Evolutionary conservation across 2,329 filamentous ascomycete genomes (phyloP).

Genomic region (Aureobasidium vineae): DNA sequence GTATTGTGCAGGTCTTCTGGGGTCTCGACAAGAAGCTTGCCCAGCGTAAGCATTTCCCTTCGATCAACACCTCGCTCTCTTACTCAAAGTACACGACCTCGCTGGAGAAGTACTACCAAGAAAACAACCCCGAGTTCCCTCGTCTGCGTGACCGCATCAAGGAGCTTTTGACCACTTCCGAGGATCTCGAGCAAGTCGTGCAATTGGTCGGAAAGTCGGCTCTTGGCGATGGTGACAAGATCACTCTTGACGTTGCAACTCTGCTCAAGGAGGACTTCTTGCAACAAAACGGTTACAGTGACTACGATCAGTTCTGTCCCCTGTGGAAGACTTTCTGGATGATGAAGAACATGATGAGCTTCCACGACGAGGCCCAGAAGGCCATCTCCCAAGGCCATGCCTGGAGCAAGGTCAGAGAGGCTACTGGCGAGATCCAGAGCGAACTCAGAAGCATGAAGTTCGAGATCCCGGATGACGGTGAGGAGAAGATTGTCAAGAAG

Average conservation of each 20-base stretch:
- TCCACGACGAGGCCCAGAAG: constrained; percentile 97
- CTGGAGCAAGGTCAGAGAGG: constrained; percentile 91
- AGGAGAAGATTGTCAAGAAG: constrained; percentile 81
- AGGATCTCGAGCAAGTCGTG: constrained; percentile 97
- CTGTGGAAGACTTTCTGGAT: constrained; percentile 99
- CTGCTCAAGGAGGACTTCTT: constrained; percentile 98
- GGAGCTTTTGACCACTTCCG: constrained; percentile 89
- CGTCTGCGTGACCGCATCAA: constrained; percentile 88
- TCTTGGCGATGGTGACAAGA: constrained; percentile 95
- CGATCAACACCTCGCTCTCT: constrained; percentile 89
- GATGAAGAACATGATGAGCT: constrained; percentile 99
- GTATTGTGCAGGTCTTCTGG: constrained; percentile 99
- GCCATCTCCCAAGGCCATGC: constrained; percentile 84
- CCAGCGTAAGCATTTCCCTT: constrained; percentile 98
- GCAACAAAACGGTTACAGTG: constrained; percentile 98
- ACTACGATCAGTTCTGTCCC: constrained; percentile 99
- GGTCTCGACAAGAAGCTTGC: constrained; percentile 99
- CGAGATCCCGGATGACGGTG: constrained; percentile 81
- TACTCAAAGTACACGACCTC: constrained; percentile 95
- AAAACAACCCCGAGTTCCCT: constrained; percentile 92
- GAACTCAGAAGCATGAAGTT: constrained; percentile 94
- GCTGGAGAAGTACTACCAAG: constrained; percentile 91
- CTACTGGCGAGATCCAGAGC: constrained; percentile 80
- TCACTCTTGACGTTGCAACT: constrained; percentile 87
- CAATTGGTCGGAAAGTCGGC: constrained; percentile 98